phyloP scores from a whole-genome alignment of 192 early-diverging fungal species.

The Lobosporangium transversale region DNA sequence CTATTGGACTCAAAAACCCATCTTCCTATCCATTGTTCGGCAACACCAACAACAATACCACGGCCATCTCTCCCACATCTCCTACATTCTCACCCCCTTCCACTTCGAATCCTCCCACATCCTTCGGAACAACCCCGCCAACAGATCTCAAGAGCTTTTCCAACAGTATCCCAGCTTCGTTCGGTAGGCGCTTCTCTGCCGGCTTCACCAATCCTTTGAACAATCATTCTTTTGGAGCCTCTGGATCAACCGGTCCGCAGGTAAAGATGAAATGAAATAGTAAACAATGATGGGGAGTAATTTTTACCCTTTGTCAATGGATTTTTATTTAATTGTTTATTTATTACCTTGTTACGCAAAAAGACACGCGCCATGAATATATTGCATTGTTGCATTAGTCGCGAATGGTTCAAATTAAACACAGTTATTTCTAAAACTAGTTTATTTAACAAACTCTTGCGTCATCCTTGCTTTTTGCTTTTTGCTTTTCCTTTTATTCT shows the following conservation, averaged over 20 bases:
- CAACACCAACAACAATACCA: too few species aligned
- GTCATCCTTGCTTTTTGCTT: background rate
- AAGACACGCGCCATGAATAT: too few species aligned
- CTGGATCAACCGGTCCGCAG: background rate
- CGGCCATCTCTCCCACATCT: too few species aligned
- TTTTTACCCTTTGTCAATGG: too few species aligned
- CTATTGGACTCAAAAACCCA: background rate
- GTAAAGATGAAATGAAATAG: background rate
- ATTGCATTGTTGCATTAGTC: too few species aligned
- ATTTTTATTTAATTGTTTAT: too few species aligned
- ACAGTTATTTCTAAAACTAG: too few species aligned
- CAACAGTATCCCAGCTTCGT: slow-evolving; percentile 11
- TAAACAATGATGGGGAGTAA: background rate
- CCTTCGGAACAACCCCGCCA: slow-evolving; percentile 4
- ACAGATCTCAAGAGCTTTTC: slow-evolving; percentile 19
- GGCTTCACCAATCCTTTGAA: slow-evolving; percentile 32
- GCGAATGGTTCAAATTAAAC: too few species aligned
- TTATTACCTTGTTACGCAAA: too few species aligned
- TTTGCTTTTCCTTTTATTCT: background rate
- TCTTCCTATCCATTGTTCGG: too few species aligned
- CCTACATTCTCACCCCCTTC: slow-evolving; percentile 6
- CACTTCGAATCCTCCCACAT: background rate
- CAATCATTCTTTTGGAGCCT: background rate
- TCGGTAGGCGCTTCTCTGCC: slow-evolving; percentile 21
- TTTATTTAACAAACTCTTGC: too few species aligned